Percentiles rank a stretch among this genome's conserved stretches.
Conservation (phyloP, 2,329 filamentous ascomycete genomes). For the Apiospora aurea region DNA sequence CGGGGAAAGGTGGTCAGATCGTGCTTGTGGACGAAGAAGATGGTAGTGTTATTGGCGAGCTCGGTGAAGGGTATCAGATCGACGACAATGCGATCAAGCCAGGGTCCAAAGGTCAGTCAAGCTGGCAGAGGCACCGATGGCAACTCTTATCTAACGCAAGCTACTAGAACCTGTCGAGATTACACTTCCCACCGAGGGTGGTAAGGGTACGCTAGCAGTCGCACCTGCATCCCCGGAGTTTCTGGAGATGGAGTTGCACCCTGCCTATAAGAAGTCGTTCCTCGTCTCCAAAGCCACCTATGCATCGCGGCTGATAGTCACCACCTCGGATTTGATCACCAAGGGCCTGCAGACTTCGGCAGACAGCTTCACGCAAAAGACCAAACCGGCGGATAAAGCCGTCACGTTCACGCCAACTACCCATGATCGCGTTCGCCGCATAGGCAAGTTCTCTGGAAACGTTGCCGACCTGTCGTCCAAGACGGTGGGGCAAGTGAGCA, state of each 20-base stretch:
- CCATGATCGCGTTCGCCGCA: conserved; percentile 84
- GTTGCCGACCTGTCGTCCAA: conserved; percentile 84
- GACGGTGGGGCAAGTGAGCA: conserved; percentile 84
- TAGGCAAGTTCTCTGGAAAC: conserved; percentile 83
- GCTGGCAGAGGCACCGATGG: not conserved
- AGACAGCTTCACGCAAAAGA: conserved; percentile 80
- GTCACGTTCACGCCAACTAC: conserved; percentile 88
- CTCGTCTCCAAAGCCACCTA: conserved; percentile 87
- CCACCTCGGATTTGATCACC: conserved; percentile 80
- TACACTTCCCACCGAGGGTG: conserved; percentile 72
- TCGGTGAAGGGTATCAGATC: conserved; percentile 81
- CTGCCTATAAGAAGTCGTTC: conserved; percentile 87
- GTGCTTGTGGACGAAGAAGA: conserved; percentile 96
- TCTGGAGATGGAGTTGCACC: conserved; percentile 80
- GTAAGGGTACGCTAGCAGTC: conserved; percentile 66
- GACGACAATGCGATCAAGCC: conserved; percentile 78
- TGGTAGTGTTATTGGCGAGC: conserved; percentile 91
- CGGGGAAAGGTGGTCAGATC: conserved; percentile 73
- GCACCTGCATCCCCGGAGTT: conserved; percentile 74
- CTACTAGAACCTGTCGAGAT: conserved; percentile 78
- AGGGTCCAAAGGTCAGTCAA: conserved; percentile 83
- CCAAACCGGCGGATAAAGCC: conserved; percentile 78
- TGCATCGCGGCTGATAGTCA: conserved; percentile 91
- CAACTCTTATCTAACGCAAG: not conserved
- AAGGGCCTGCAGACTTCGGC: conserved; percentile 80